A percentile compares a stretch with the other conserved stretches of the same genome.
phyloP scores from a whole-genome alignment of 345 rosid species.

The Limnanthes douglasii region DNA sequence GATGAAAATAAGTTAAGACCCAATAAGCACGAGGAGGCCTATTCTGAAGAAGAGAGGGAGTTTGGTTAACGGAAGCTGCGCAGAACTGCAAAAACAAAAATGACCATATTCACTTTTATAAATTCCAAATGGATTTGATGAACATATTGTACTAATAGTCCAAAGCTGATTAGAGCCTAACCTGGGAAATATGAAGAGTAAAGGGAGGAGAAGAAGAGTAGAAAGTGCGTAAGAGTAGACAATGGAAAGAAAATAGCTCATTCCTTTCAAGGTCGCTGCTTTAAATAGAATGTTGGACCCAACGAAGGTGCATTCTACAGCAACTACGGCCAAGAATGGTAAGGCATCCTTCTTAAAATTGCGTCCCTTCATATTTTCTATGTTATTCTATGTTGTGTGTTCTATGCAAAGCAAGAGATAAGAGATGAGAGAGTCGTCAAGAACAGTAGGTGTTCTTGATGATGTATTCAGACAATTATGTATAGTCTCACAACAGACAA shows the following conservation, averaged over 20 bases:
- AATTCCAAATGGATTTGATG: no score
- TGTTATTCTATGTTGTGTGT: no score
- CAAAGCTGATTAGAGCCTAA: neutral
- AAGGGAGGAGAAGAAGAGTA: constrained; percentile 79
- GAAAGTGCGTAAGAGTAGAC: constrained; percentile 71
- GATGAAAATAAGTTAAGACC: constrained; percentile 8
- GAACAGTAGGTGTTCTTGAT: no score
- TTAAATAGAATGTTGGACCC: constrained; percentile 72
- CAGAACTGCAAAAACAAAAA: constrained; percentile 9
- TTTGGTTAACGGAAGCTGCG: constrained; percentile 6
- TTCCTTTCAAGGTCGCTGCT: constrained; percentile 68
- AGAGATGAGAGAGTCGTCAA: no score
- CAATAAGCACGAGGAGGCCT: constrained; percentile 10
- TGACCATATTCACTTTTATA: constrained; percentile 6
- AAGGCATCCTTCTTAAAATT: constrained; percentile 35
- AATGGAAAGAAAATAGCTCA: constrained; percentile 60
- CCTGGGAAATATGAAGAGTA: constrained; percentile 66
- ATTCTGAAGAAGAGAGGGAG: constrained; percentile 12
- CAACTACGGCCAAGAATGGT: constrained; percentile 52
- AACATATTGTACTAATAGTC: no score
- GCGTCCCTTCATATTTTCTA: constrained; percentile 20
- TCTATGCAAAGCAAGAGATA: no score
- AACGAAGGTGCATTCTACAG: constrained; percentile 57
- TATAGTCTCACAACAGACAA: no score
- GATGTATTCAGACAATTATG: no score